Evolutionary conservation across 2,329 filamentous ascomycete genomes (phyloP).

Genomic region (Esteya vermicola): DNA sequence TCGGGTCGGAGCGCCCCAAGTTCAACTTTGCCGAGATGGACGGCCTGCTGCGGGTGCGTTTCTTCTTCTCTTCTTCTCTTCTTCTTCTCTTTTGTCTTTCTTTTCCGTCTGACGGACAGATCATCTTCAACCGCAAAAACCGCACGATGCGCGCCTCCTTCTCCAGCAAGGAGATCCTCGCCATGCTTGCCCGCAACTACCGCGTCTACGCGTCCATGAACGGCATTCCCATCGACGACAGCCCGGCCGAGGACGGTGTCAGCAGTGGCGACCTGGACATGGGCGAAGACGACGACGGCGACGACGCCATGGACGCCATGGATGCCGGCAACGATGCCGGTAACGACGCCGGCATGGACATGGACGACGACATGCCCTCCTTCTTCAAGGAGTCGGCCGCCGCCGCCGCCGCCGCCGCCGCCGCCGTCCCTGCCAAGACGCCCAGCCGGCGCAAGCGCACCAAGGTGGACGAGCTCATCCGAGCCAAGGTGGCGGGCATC

Average conservation of each 20-base stretch:
- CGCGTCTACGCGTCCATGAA: conserved; percentile 81
- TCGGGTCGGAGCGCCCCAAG: conserved; percentile 59
- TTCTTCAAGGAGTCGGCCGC: conserved; percentile 60
- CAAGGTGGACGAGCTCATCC: conserved; percentile 67
- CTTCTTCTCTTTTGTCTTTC: not conserved
- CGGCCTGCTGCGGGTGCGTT: conserved; percentile 50
- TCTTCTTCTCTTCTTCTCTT: not conserved
- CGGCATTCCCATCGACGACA: conserved; percentile 63
- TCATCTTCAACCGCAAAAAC: conserved; percentile 77
- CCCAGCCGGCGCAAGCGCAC: conserved; percentile 63
- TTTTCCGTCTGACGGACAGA: too few relatives aligned
- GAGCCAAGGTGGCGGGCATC: conserved; percentile 74
- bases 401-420: conserved; percentile 18
- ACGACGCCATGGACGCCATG: conserved; percentile 27
- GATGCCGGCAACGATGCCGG: conserved; percentile 34
- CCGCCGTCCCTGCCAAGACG: conserved; percentile 41
- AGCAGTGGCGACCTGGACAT: conserved; percentile 25
- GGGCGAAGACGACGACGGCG: conserved; percentile 35
- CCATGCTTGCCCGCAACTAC: conserved; percentile 79
- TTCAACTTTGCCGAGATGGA: conserved; percentile 96
- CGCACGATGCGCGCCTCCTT: conserved; percentile 71
- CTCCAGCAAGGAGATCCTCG: conserved; percentile 65
- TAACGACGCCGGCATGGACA: conserved; percentile 33
- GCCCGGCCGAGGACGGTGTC: conserved; percentile 31
- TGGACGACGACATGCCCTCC: conserved; percentile 58